Conservation (phyloP, 1,139 yeast species). For the Saccharomyces hybrid region DNA sequence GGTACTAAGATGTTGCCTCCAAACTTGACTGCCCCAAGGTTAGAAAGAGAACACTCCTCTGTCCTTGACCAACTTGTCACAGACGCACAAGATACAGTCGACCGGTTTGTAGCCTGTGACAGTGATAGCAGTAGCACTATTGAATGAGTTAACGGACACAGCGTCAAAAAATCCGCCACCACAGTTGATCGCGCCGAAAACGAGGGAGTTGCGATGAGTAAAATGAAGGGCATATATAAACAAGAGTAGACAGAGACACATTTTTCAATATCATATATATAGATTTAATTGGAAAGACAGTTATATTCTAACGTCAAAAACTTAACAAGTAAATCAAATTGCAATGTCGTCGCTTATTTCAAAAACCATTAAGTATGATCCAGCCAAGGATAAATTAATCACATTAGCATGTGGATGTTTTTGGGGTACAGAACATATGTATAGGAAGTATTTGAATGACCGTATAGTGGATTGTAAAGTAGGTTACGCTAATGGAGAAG, state of each 20-base stretch:
- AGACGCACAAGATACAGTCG: background rate
- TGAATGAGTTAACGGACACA: background rate
- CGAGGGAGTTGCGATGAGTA: background rate
- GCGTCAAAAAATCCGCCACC: background rate
- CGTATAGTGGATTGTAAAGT: conserved; percentile 69
- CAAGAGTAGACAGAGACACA: background rate
- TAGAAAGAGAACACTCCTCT: background rate
- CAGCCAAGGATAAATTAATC: conserved; percentile 40
- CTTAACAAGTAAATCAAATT: background rate
- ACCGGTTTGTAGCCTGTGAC: background rate
- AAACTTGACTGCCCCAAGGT: background rate
- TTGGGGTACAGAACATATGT: conserved; percentile 92
- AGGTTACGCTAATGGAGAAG: conserved; percentile 80
- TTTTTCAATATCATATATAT: background rate
- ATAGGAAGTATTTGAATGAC: conserved; percentile 51
- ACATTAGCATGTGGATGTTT: conserved; percentile 83
- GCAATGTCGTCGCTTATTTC: conserved; percentile 14
- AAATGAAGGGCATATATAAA: background rate
- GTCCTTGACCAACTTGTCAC: background rate
- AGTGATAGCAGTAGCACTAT: background rate
- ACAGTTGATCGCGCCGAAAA: background rate
- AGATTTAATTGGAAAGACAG: background rate
- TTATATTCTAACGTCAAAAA: background rate
- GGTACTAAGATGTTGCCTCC: background rate
- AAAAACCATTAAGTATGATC: conserved; percentile 34